phyloP scores from a whole-genome alignment of 352 stramenopile genomes.

The Pythium sp. region DNA sequence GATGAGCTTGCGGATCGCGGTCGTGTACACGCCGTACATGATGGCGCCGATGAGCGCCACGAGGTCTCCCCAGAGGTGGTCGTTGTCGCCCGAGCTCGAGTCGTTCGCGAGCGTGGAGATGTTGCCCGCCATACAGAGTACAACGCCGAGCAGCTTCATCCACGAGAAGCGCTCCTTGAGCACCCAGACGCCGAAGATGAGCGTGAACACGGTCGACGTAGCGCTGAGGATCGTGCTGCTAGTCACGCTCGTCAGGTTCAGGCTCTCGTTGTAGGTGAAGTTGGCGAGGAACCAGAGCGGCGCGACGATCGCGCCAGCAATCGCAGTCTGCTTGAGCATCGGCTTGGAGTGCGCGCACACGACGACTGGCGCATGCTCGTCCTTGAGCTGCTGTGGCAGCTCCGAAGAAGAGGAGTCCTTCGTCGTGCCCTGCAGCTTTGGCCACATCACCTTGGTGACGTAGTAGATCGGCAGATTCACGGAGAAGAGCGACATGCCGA shows the following conservation, averaged over 20 bases:
- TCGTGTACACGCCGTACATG: slow-evolving; percentile 95
- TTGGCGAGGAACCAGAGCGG: slow-evolving; percentile 95
- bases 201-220: slow-evolving; percentile 93
- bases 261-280: slow-evolving; percentile 91
- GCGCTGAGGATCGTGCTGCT: slow-evolving; percentile 94
- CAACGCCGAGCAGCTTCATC: slow-evolving; percentile 81
- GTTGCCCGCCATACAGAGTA: slow-evolving; percentile 86
- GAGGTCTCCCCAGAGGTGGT: slow-evolving; percentile 58
- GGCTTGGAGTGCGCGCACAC: slow-evolving; percentile 11
- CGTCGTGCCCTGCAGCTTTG: slow-evolving; percentile 14
- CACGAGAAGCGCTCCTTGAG: slow-evolving; percentile 80
- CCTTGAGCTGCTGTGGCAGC: slow-evolving; percentile 29
- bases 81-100: slow-evolving; percentile 17
- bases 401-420: slow-evolving; percentile 14
- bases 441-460: slow-evolving; percentile 40
- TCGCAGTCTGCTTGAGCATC: slow-evolving; percentile 23
- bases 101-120: slow-evolving; percentile 86
- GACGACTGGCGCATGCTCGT: slow-evolving; percentile 19
- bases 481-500: slow-evolving; percentile 74
- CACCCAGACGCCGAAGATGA: slow-evolving; percentile 81
- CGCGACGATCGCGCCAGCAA: slow-evolving; percentile 69
- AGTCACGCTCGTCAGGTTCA: slow-evolving; percentile 92
- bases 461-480: slow-evolving; percentile 76
- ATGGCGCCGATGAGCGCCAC: slow-evolving; percentile 76
- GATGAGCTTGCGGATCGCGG: slow-evolving; percentile 71